Conservation (phyloP, 441 rosid species). For the Bruguiera hainesii region DNA sequence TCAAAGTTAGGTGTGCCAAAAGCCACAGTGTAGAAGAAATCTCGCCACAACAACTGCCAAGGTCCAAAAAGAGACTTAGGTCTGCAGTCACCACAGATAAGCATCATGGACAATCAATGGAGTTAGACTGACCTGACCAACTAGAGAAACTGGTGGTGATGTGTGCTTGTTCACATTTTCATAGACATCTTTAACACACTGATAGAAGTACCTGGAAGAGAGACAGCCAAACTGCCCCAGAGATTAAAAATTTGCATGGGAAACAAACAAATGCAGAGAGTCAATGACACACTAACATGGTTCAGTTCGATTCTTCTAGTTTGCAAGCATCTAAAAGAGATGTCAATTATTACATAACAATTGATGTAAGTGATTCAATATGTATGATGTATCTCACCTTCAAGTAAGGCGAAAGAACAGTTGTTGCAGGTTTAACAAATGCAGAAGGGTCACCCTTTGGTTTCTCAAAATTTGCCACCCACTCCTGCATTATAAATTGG, state of each 20-base stretch:
- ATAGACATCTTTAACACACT: constrained; percentile 64
- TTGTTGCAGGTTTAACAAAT: constrained; percentile 76
- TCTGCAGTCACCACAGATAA: constrained; percentile 11
- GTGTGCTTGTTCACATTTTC: constrained; percentile 61
- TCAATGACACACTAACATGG: not conserved
- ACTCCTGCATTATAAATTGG: constrained; percentile 42
- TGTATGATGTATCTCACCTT: constrained; percentile 53
- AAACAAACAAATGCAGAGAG: not conserved
- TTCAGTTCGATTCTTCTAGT: constrained; percentile 5
- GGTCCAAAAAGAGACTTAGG: constrained; percentile 22
- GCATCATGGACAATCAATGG: constrained; percentile 4
- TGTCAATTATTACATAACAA: not conserved
- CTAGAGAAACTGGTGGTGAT: constrained; percentile 91
- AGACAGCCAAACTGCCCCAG: constrained; percentile 92
- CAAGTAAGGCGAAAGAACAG: constrained; percentile 90
- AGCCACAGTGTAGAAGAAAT: constrained; percentile 87
- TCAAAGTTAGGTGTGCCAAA: constrained; percentile 91
- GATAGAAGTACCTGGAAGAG: constrained; percentile 93
- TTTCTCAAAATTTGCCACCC: constrained; percentile 97
- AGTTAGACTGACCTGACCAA: constrained; percentile 68
- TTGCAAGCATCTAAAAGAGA: constrained; percentile 3
- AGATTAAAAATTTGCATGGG: constrained; percentile 15
- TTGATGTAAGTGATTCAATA: not conserved
- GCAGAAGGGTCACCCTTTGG: constrained; percentile 97
- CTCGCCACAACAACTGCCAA: constrained; percentile 82